Evolutionary conservation across 306 rosid species (phyloP).

Genomic region (Fagus sylvatica): DNA sequence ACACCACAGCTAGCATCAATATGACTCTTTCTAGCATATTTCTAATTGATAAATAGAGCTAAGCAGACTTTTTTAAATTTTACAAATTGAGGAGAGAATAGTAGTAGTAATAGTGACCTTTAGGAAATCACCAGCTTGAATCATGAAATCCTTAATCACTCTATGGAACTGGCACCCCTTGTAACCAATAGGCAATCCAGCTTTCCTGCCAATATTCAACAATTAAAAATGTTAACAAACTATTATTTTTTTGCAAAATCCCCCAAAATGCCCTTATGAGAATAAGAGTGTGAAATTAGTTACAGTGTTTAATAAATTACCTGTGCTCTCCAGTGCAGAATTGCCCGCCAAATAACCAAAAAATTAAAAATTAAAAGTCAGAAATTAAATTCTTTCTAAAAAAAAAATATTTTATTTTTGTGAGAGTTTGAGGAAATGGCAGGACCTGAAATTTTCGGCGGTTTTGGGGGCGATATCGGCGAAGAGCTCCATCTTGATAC

Average conservation of each 20-base stretch:
- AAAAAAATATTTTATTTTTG: no score
- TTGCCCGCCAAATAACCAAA: slow-evolving; percentile 61
- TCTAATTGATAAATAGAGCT: not conserved
- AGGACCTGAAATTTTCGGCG: slow-evolving; percentile 84
- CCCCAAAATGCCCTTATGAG: not conserved
- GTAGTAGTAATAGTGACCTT: slow-evolving; percentile 60
- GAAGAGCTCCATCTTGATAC: slow-evolving; percentile 99
- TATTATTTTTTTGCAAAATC: no score
- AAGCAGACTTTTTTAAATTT: not conserved
- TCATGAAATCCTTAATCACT: slow-evolving; percentile 96
- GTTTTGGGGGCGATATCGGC: slow-evolving; percentile 91
- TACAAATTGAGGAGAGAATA: slow-evolving; percentile 4
- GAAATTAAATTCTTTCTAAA: no score
- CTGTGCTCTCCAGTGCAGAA: slow-evolving; percentile 98
- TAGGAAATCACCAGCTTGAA: slow-evolving; percentile 92
- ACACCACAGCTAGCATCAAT: no score
- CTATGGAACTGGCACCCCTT: slow-evolving; percentile 96
- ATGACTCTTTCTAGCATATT: no score
- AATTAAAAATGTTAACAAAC: no score
- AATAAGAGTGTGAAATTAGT: not conserved
- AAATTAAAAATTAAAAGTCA: not conserved
- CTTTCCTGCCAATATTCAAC: slow-evolving; percentile 56
- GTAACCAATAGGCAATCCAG: slow-evolving; percentile 91
- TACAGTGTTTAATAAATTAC: slow-evolving; percentile 30
- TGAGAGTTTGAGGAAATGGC: no score